phyloP scores from a whole-genome alignment of 1,139 yeast genomes.

The Hansenula lynferdii region DNA sequence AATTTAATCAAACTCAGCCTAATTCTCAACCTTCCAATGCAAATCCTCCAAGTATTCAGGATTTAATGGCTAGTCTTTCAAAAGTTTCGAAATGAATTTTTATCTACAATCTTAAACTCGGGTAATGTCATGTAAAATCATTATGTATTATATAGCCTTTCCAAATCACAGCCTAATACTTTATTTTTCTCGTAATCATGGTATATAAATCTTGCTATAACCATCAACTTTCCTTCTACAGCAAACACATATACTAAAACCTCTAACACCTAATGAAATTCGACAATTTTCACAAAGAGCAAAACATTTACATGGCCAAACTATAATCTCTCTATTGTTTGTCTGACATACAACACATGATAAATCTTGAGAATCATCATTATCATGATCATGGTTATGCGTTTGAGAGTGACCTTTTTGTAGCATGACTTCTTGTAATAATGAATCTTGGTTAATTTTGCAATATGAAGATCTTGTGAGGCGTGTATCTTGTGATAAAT shows the following conservation, averaged over 20 bases:
- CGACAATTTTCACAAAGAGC: slow-evolving; percentile 87
- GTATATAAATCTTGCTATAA: slow-evolving; percentile 47
- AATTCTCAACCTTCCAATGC: background rate
- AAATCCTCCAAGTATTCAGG: slow-evolving; percentile 23
- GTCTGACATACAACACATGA: slow-evolving; percentile 79
- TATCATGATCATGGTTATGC: slow-evolving; percentile 9
- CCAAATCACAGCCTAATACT: no score
- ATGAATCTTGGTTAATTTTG: slow-evolving; percentile 22
- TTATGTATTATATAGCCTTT: no score
- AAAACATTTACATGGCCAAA: slow-evolving; percentile 94
- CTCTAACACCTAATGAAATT: slow-evolving; percentile 65
- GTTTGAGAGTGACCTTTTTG: slow-evolving; percentile 10
- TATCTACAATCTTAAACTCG: no score
- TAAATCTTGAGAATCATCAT: slow-evolving; percentile 16
- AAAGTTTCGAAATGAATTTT: no score
- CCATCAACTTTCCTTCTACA: slow-evolving; percentile 72
- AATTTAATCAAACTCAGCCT: background rate
- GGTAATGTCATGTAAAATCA: no score
- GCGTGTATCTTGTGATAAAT: slow-evolving; percentile 19
- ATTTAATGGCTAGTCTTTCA: slow-evolving; percentile 31
- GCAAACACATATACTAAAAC: slow-evolving; percentile 79
- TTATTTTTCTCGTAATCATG: slow-evolving; percentile 34
- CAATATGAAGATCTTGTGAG: slow-evolving; percentile 30
- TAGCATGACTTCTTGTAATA: slow-evolving; percentile 24
- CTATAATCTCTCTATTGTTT: slow-evolving; percentile 66